Conservation (phyloP, 1,284 basidiomycete species). For the Cryptococcus sp. region DNA sequence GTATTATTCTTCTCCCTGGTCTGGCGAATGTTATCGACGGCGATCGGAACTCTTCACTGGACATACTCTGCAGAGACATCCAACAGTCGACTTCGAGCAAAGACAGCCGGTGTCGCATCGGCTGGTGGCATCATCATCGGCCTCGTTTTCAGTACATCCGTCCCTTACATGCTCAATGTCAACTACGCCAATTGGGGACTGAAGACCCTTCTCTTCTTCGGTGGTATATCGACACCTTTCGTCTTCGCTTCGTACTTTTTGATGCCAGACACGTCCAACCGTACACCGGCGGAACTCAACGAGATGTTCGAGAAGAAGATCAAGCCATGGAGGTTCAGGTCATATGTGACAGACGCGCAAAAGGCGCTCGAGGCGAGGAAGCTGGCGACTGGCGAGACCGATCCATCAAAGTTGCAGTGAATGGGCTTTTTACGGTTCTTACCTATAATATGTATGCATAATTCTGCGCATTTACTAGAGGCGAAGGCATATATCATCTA, state of each 20-base stretch:
- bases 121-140: constrained; percentile 33
- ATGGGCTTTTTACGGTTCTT: too few relatives aligned
- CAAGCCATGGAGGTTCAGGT: constrained; percentile 34
- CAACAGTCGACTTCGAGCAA: constrained; percentile 25
- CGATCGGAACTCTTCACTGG: too few relatives aligned
- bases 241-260: constrained; percentile 32
- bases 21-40: constrained; percentile 24
- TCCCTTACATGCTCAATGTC: constrained; percentile 30
- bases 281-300: constrained; percentile 37
- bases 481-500: too few relatives aligned
- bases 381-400: background rate
- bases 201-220: constrained; percentile 38
- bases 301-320: constrained; percentile 42
- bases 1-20: constrained; percentile 18
- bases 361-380: constrained; percentile 24
- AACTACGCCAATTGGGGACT: constrained; percentile 26
- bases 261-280: constrained; percentile 35
- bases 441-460: too few relatives aligned
- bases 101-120: constrained; percentile 34
- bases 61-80: constrained; percentile 27
- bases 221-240: constrained; percentile 25
- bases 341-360: constrained; percentile 32
- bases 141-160: constrained; percentile 31
- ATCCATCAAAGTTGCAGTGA: too few relatives aligned
- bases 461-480: too few relatives aligned